These are phyloP conservation scores for Schwanniomyces etchellsii DNA, from an alignment of 1,139 yeast species.

Conservation along the genomic window DNA sequence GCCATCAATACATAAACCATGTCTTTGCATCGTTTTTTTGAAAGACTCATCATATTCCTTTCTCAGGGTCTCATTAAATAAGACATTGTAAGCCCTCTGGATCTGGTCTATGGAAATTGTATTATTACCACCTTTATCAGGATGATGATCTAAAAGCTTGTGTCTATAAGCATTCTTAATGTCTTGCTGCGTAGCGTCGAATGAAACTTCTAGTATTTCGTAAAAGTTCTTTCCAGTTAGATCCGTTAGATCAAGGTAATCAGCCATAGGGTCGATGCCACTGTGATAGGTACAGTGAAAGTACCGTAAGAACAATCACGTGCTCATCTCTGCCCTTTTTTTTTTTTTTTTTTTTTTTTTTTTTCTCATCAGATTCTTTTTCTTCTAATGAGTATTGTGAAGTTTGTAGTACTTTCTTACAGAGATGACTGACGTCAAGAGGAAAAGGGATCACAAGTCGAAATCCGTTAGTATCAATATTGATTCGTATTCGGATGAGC, in stretches of 20 bases:
- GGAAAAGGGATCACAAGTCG: neutral
- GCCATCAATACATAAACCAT: conserved; percentile 50
- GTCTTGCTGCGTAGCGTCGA: conserved; percentile 30
- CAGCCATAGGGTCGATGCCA: conserved; percentile 2
- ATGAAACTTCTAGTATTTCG: conserved; percentile 45
- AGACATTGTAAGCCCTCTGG: conserved; percentile 54
- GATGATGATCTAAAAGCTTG: conserved; percentile 61
- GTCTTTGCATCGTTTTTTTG: conserved; percentile 29
- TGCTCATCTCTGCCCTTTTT: too few relatives aligned
- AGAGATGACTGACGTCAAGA: too few relatives aligned
- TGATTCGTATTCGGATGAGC: conserved; percentile 24
- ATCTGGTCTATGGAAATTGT: conserved; percentile 31
- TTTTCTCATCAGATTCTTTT: too few relatives aligned
- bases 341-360: too few relatives aligned
- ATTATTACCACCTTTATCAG: conserved; percentile 52
- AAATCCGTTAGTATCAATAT: conserved; percentile 20
- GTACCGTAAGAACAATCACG: too few relatives aligned
- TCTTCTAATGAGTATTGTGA: too few relatives aligned
- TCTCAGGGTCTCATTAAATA: conserved; percentile 37
- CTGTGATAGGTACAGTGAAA: too few relatives aligned
- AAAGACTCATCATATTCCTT: conserved; percentile 45
- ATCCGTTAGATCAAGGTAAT: conserved; percentile 4
- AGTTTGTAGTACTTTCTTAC: too few relatives aligned
- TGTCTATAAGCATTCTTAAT: conserved; percentile 59
- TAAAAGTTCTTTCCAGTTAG: conserved; percentile 30